Conservation (phyloP, 148 eudicot genomes). For the Amaranthus hypochondriacus region DNA sequence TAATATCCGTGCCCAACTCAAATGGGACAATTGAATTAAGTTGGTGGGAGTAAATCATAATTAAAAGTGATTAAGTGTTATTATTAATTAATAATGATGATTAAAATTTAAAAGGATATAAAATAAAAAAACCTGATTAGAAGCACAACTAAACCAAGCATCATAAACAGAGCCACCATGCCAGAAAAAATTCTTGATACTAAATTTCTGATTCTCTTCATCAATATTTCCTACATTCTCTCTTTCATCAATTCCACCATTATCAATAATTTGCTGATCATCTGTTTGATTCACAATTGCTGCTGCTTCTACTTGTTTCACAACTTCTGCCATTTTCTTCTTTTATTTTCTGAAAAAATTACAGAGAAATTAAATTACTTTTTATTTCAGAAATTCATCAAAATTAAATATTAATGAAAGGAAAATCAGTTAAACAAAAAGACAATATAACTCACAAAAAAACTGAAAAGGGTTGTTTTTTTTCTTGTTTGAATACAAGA, state of each 20-base stretch:
- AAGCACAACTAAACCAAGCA: conserved; percentile 53
- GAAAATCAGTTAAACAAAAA: conserved; percentile 7
- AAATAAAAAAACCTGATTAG: conserved; percentile 34
- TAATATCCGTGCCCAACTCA: too few species aligned
- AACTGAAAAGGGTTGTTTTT: neutral
- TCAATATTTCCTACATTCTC: conserved; percentile 21
- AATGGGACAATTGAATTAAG: too few species aligned
- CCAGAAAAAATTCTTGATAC: conserved; percentile 41
- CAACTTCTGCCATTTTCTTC: conserved; percentile 25
- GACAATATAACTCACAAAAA: conserved; percentile 14
- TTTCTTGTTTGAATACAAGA: conserved; percentile 10
- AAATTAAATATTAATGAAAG: neutral
- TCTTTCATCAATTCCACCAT: conserved; percentile 12
- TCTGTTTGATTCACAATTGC: conserved; percentile 29
- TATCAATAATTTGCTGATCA: conserved; percentile 5
- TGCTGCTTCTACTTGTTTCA: conserved; percentile 36
- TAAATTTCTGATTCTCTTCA: conserved; percentile 18
- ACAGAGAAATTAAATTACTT: neutral
- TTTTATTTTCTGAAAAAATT: neutral
- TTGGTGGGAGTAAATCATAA: neutral
- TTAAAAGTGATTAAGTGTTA: neutral
- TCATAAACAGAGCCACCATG: conserved; percentile 57
- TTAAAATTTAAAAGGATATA: neutral
- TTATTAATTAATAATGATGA: neutral
- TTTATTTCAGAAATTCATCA: neutral